A percentile compares a stretch with the other conserved stretches of the same genome.
Evolutionary conservation across 371 early-diverging fungal species (phyloP).

Genomic region (Saksenaea oblongispora): DNA sequence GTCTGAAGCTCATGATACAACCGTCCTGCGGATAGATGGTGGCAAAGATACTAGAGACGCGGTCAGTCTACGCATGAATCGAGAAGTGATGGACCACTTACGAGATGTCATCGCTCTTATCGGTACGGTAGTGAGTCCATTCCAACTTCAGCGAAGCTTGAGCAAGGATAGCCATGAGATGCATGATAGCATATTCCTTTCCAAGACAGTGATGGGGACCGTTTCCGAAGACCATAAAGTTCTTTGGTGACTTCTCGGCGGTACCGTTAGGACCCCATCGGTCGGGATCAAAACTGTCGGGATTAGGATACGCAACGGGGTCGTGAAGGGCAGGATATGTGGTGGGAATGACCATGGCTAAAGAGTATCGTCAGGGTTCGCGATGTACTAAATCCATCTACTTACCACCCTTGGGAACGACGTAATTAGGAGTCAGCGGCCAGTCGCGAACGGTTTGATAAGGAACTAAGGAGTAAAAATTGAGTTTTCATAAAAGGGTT

Average conservation of each 20-base stretch:
- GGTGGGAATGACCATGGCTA: slow-evolving; percentile 47
- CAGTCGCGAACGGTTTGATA: slow-evolving; percentile 51
- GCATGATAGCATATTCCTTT: slow-evolving; percentile 46
- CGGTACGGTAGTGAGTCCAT: slow-evolving; percentile 40
- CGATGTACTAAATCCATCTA: not conserved
- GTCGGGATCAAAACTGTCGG: slow-evolving; percentile 42
- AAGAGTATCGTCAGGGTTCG: not conserved
- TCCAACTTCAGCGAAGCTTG: slow-evolving; percentile 42
- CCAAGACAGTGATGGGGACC: slow-evolving; percentile 48
- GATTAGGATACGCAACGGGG: slow-evolving; percentile 41
- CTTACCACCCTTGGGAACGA: slow-evolving; percentile 45
- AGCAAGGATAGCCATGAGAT: slow-evolving; percentile 41
- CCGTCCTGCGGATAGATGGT: slow-evolving; percentile 58
- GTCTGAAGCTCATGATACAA: slow-evolving; percentile 52
- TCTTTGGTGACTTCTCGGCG: slow-evolving; percentile 41
- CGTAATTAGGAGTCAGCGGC: slow-evolving; percentile 43
- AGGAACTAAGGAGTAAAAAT: slow-evolving; percentile 27
- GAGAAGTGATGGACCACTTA: slow-evolving; percentile 12
- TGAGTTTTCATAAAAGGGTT: not conserved
- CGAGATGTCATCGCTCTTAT: slow-evolving; percentile 52
- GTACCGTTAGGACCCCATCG: slow-evolving; percentile 42
- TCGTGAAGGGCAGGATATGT: slow-evolving; percentile 49
- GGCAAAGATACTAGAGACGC: slow-evolving; percentile 39
- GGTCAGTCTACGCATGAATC: too few relatives aligned
- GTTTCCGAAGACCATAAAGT: slow-evolving; percentile 49